Evolutionary conservation across 2,329 filamentous ascomycete species (phyloP).

Genomic region (Talaromyces sp.): DNA sequence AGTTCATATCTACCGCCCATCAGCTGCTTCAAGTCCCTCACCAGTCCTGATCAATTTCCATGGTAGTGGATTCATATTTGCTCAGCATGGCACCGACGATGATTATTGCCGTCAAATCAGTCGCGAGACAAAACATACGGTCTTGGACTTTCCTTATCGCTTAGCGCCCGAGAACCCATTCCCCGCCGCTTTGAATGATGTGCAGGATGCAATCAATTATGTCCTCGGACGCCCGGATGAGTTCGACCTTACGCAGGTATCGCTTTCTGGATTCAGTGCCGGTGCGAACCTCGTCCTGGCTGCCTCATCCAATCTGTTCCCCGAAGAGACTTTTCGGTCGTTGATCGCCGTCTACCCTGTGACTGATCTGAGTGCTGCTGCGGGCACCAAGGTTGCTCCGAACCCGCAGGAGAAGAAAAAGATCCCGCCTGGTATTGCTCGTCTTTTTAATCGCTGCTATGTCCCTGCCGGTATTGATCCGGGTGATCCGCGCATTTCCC

Average conservation of each 20-base stretch:
- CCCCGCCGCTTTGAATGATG: slow-evolving; percentile 44
- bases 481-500: slow-evolving; percentile 37
- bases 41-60: slow-evolving; percentile 40
- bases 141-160: slow-evolving; percentile 45
- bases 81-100: slow-evolving; percentile 34
- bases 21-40: slow-evolving; percentile 17
- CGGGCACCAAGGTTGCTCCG: slow-evolving; percentile 26
- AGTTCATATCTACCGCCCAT: slow-evolving; percentile 33
- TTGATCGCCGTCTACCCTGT: slow-evolving; percentile 39
- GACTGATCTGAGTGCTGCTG: slow-evolving; percentile 26
- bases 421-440: slow-evolving; percentile 27
- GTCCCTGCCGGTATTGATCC: slow-evolving; percentile 26
- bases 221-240: slow-evolving; percentile 35
- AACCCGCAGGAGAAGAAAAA: slow-evolving; percentile 18
- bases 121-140: slow-evolving; percentile 31
- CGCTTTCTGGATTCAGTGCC: slow-evolving; percentile 48
- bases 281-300: slow-evolving; percentile 46
- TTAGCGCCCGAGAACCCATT: slow-evolving; percentile 46
- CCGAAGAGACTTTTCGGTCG: slow-evolving; percentile 33
- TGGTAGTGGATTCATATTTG: slow-evolving; percentile 39
- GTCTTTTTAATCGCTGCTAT: slow-evolving; percentile 36
- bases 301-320: slow-evolving; percentile 32
- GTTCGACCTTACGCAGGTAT: slow-evolving; percentile 38
- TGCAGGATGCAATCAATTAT: slow-evolving; percentile 43
- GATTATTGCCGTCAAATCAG: slow-evolving; percentile 34